Conservation (phyloP, 768 basidiomycete genomes). For the Brasilioporus rufonigricans region DNA sequence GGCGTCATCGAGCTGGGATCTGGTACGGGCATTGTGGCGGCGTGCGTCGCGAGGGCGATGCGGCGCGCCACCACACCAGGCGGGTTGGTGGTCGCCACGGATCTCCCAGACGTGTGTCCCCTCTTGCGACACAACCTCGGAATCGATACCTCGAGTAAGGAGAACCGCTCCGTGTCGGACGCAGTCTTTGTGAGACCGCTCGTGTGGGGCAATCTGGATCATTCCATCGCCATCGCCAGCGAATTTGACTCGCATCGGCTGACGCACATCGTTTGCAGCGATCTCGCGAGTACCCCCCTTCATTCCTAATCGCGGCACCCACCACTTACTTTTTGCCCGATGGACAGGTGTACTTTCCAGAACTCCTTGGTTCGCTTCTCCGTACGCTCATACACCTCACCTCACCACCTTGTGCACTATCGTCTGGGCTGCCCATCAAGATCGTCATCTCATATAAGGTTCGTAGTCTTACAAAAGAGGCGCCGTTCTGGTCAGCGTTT, state of each 20-base stretch:
- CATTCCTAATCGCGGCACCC: background rate
- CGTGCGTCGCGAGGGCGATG: constrained; percentile 46
- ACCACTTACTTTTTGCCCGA: background rate
- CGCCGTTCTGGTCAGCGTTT: constrained; percentile 76
- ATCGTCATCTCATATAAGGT: constrained; percentile 76
- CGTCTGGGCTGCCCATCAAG: constrained; percentile 19
- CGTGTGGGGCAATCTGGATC: constrained; percentile 61
- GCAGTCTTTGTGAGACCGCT: constrained; percentile 51
- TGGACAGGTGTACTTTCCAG: constrained; percentile 78
- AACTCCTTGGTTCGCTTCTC: constrained; percentile 74
- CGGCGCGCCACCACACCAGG: background rate
- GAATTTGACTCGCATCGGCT: constrained; percentile 35
- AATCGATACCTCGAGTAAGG: background rate
- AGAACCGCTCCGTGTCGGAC: constrained; percentile 17
- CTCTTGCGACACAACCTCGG: constrained; percentile 44
- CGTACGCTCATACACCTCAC: constrained; percentile 73
- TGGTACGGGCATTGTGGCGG: constrained; percentile 65
- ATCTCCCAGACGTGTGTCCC: constrained; percentile 71
- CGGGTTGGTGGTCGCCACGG: constrained; percentile 54
- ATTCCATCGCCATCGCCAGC: constrained; percentile 40
- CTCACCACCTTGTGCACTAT: constrained; percentile 41
- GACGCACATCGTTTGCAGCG: constrained; percentile 80
- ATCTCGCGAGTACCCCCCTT: constrained; percentile 55
- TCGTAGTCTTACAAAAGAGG: constrained; percentile 69
- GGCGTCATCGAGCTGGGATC: constrained; percentile 76